Evolutionary conservation across 202 grass and related monocot genomes (phyloP).

Genomic region (Zizania palustris): DNA sequence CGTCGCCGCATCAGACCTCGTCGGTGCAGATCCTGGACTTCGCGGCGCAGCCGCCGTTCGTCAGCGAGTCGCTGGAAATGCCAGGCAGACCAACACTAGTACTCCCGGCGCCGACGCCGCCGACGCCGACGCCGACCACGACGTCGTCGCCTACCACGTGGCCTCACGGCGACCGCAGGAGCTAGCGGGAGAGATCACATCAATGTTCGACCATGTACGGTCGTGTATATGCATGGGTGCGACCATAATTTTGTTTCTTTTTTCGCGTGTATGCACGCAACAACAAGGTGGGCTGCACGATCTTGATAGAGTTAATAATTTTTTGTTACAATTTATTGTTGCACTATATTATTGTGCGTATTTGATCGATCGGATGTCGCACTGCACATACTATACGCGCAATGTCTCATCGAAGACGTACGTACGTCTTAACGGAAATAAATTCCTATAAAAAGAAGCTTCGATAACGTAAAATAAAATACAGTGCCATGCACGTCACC

Average conservation of each 20-base stretch:
- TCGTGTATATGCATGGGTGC: not conserved
- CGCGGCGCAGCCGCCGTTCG: constrained; percentile 8
- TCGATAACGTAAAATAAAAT: no score
- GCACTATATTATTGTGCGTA: no score
- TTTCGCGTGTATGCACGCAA: not conserved
- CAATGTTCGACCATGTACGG: no score
- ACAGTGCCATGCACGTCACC: not conserved
- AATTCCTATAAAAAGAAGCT: no score
- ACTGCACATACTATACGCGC: no score
- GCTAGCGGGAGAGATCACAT: not conserved
- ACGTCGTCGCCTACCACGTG: constrained; percentile 40
- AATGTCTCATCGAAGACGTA: no score
- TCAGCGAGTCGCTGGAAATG: not conserved
- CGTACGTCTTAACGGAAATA: no score
- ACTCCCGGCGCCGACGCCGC: not conserved
- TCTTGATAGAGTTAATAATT: no score
- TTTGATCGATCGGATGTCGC: no score
- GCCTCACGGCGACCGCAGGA: constrained; percentile 16
- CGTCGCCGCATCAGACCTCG: not conserved
- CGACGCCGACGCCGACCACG: not conserved
- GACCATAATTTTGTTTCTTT: not conserved
- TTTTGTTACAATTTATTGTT: no score
- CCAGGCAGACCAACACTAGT: not conserved
- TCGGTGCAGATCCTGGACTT: constrained; percentile 43
- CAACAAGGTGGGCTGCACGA: no score